Base-by-base conservation (phyloP, 148 eudicot genomes). In the Rhododendron ovatum region DNA sequence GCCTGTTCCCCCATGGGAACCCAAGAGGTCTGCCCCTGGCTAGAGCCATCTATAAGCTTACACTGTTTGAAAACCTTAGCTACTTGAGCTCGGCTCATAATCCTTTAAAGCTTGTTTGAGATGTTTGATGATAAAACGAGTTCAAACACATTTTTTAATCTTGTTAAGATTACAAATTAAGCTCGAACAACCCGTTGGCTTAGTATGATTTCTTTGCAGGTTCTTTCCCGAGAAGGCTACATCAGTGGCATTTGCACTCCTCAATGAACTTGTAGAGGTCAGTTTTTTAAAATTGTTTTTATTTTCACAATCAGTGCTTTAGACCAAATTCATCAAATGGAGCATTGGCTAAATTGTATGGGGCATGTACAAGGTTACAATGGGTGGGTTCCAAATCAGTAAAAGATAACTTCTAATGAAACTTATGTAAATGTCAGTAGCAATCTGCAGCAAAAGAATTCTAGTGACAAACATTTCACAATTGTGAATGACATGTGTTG, bases 191-290 rank as follows among this genome's bases (percentile, higher is more conserved):
- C 28, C 71, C 3, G 1, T 63, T 59, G 12, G 45, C 17, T 77
- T 12, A 82, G 24, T 30, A 45, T 76, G 26, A 45, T 85, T 51
- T 83, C 11, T 43, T n/a, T 87, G 89, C 94, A 94, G 96, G 74
- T 89, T 90, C 83, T 86, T 91, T 71, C 93, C 95, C n/a, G 93
- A 91, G 82, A 94, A 84, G 86, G 96, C 96, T 57, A 89, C 93
- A 10, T 90, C 94, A 76, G 76, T 92, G 79, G 95, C 95, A 67
- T 92, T 90, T 88, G 86, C 90, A 59, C 87, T 94, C 82, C 91
- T 94, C 83, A 87, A 82, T 86, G 94, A 91, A 89, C 91, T 94
- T 88, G 87, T 92, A 71, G 87, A 93, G 96, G 96, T 94, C n/a
- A 84, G 93, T 45, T 28, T 22, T 55, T 7, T 55, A 39, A 22